phyloP scores from a whole-genome alignment of 2,329 filamentous ascomycete genomes.

The Zasmidium angulare region DNA sequence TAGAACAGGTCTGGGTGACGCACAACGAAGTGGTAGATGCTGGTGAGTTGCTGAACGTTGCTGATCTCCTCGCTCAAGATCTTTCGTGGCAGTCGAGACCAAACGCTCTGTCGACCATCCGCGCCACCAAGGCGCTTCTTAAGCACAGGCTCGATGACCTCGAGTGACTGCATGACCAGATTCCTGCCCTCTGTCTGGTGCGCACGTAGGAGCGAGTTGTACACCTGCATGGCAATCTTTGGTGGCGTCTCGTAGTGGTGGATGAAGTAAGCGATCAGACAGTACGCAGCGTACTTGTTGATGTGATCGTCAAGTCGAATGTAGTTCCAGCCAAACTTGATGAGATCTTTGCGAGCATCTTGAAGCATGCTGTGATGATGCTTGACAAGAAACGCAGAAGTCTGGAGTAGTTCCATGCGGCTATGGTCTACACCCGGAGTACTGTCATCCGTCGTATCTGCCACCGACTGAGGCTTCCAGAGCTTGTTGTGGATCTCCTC shows the following conservation, averaged over 20 bases:
- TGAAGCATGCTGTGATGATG: slow-evolving; percentile 86
- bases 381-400: slow-evolving; percentile 93
- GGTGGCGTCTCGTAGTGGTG: slow-evolving; percentile 92
- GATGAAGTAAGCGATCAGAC: slow-evolving; percentile 96
- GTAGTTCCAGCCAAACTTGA: slow-evolving; percentile 99
- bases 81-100: slow-evolving; percentile 85
- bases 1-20: slow-evolving; percentile 92
- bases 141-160: slow-evolving; percentile 90
- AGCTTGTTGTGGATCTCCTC: slow-evolving; percentile 89
- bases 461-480: slow-evolving; percentile 80
- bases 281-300: slow-evolving; percentile 97
- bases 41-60: slow-evolving; percentile 92
- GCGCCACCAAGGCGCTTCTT: slow-evolving; percentile 76
- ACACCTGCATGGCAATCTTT: slow-evolving; percentile 95
- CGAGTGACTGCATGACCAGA: slow-evolving; percentile 88
- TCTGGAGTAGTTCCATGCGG: slow-evolving; percentile 90
- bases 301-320: slow-evolving; percentile 98
- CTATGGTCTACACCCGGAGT: slow-evolving; percentile 91
- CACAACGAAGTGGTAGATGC: slow-evolving; percentile 95
- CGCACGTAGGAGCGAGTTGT: slow-evolving; percentile 83
- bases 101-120: slow-evolving; percentile 73
- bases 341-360: slow-evolving; percentile 93
- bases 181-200: slow-evolving; percentile 93
- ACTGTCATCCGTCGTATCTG: slow-evolving; percentile 76
- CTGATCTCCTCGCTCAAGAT: slow-evolving; percentile 92